phyloP scores from a whole-genome alignment of 1,284 basidiomycete species.

The Rhodotorula sp. region DNA sequence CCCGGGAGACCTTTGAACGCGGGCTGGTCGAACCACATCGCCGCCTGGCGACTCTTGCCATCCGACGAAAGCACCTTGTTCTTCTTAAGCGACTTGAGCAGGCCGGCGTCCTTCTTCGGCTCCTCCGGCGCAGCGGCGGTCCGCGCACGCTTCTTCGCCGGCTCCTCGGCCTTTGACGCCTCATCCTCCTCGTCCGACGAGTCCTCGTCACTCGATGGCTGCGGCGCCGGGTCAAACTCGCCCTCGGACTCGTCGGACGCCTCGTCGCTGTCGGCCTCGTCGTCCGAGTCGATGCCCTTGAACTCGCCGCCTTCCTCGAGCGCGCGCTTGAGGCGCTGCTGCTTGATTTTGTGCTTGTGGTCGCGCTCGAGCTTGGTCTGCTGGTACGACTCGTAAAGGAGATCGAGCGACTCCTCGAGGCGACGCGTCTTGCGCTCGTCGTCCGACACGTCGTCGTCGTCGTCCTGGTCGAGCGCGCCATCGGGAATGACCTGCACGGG shows the following conservation, averaged over 20 bases:
- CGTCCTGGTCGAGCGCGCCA: conserved; percentile 64
- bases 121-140: conserved; percentile 26
- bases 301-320: conserved; percentile 65
- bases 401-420: conserved; percentile 84
- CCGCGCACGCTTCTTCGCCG: conserved; percentile 27
- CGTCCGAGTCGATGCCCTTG: conserved; percentile 64
- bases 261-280: conserved; percentile 49
- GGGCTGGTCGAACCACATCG: conserved; percentile 94
- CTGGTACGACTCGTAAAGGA: conserved; percentile 84
- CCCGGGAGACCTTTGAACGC: conserved; percentile 76
- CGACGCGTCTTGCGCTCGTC: conserved; percentile 58
- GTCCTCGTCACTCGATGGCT: conserved; percentile 44
- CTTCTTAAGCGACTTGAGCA: conserved; percentile 38
- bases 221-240: conserved; percentile 49
- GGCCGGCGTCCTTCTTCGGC: conserved; percentile 39
- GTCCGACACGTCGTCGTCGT: conserved; percentile 50
- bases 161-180: conserved; percentile 49
- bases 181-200: conserved; percentile 62
- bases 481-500: conserved; percentile 46
- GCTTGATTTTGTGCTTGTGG: conserved; percentile 84
- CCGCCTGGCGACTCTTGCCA: conserved; percentile 57
- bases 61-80: conserved; percentile 30
- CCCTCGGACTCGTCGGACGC: conserved; percentile 39
- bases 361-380: conserved; percentile 80
- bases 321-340: conserved; percentile 72